A percentile compares a stretch with the other conserved stretches of the same genome.
These are phyloP conservation scores for Hypoxylon sp. DNA, from an alignment of 2,329 filamentous ascomycete species.

Conservation along the genomic window DNA sequence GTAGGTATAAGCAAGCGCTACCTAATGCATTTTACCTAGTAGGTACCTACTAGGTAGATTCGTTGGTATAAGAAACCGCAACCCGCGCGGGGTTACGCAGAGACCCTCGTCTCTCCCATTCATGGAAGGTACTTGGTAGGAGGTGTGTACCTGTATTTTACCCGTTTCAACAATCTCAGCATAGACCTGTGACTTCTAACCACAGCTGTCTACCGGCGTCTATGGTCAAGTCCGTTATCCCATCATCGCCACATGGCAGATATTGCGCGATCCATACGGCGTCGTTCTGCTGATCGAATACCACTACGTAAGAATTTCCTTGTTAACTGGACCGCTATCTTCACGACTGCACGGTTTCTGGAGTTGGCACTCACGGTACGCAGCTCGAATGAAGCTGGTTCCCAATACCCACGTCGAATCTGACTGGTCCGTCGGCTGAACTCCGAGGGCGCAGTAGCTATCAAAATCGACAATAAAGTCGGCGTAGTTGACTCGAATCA, in stretches of 20 bases:
- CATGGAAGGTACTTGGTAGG: no score
- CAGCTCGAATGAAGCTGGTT: conserved; percentile 55
- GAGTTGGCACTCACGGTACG: conserved; percentile 50
- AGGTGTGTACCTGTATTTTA: no score
- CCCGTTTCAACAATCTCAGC: conserved; percentile 33
- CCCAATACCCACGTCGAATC: conserved; percentile 54
- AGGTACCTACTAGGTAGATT: no score
- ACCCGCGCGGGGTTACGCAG: no score
- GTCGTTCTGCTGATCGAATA: conserved; percentile 56
- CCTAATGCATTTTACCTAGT: no score
- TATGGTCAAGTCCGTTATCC: conserved; percentile 52
- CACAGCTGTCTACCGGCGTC: conserved; percentile 50
- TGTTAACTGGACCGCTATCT: conserved; percentile 17
- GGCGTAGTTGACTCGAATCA: conserved; percentile 59
- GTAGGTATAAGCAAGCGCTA: conserved; percentile 3
- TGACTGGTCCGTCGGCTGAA: conserved; percentile 53
- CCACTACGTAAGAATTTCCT: conserved; percentile 47
- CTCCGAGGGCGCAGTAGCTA: conserved; percentile 53
- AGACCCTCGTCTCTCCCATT: no score
- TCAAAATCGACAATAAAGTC: conserved; percentile 58
- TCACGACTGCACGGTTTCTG: not conserved
- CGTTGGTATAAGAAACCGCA: no score
- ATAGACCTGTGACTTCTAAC: conserved; percentile 51
- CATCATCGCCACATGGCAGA: conserved; percentile 53
- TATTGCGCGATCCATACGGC: conserved; percentile 57